Base-by-base conservation (phyloP, 441 rosid genomes). In the Viola pubescens region DNA sequence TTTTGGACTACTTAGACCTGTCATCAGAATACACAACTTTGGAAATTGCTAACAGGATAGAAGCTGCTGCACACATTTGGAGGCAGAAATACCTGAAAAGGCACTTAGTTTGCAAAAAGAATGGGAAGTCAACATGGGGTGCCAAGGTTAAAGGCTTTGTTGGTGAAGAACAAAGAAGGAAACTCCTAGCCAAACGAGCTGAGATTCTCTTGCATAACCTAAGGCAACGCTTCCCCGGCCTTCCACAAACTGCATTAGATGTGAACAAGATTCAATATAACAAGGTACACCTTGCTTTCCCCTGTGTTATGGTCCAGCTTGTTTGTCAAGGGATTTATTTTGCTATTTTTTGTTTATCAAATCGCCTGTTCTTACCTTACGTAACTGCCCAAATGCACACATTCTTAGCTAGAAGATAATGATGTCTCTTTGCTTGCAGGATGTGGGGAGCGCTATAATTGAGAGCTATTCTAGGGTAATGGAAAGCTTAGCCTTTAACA, bases 381-480 rank as follows among this genome's bases (percentile, higher is more conserved):
- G 44, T n/a, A 12, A 16, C 44, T 13, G 14, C 37, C 52, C 44
- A 34, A 6, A 4, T 9, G 12, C 47, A 6, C 52, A 63, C 53
- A 37, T 26, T 26, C 34, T 26, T 38, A 40, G 9, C 8, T 12
- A 39, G 7, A 6, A 5, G 16, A 55, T 55, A 51, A 19, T 4
- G 26, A 54, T 34, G 48, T n/a, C 11, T 42, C 26, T 52, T 46
- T 54, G 3, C 13, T 6, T 73, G 60, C 82, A 91, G 96, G 97
- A 91, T 73, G 91, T 91, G 44, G 97, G 97, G 16, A 88, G 82
- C 61, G 82, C 96, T 0, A 86, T 91, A 56, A 81, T 91, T 2
- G 97, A 88, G 77, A 86, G 97, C 80, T 91, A 91, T 82, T 88
- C 96, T 5, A 82, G 97, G 75, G 97, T 84, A 54, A 80, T 78